Evolutionary conservation across 441 rosid genomes (phyloP).

Genomic region (Flueggea neowawraea): DNA sequence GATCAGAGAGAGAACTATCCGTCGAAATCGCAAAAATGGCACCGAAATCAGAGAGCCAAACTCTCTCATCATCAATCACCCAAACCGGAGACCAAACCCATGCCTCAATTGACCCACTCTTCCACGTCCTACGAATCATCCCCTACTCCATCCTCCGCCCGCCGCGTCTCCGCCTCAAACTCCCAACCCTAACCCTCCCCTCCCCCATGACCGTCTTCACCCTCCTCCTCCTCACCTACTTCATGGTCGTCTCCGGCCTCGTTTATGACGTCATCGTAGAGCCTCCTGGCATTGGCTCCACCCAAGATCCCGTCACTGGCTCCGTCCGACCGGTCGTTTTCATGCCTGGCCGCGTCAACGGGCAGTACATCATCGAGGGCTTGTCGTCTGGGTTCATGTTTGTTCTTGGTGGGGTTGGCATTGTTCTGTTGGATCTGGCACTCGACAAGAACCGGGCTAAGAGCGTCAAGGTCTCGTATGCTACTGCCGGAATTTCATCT

Average conservation of each 20-base stretch:
- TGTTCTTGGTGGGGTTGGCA: slow-evolving; percentile 81
- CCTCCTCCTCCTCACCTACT: slow-evolving; percentile 81
- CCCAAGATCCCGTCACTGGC: slow-evolving; percentile 81
- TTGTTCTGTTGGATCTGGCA: slow-evolving; percentile 81
- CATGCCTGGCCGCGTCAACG: slow-evolving; percentile 86
- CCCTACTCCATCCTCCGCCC: slow-evolving; percentile 73
- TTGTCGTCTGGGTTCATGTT: slow-evolving; percentile 96
- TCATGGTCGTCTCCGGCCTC: slow-evolving; percentile 86
- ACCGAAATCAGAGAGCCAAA: too few species aligned
- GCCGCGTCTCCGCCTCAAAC: slow-evolving; percentile 86
- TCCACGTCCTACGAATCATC: slow-evolving; percentile 49
- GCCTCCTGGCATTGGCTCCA: slow-evolving; percentile 97
- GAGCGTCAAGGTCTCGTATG: slow-evolving; percentile 71
- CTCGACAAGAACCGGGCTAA: slow-evolving; percentile 78
- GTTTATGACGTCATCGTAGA: slow-evolving; percentile 91
- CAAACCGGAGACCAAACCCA: too few species aligned
- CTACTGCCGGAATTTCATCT: slow-evolving; percentile 74
- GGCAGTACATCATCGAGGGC: slow-evolving; percentile 96
- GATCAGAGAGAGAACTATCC: too few species aligned
- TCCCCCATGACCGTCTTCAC: slow-evolving; percentile 84
- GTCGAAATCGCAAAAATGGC: too few species aligned
- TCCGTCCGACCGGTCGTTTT: slow-evolving; percentile 85
- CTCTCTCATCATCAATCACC: too few species aligned
- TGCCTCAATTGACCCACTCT: slow-evolving; percentile 18
- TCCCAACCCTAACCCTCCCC: slow-evolving; percentile 77